Conservation (phyloP, 164 flowering plant genomes). For the Magnolia kwangsiensis region DNA sequence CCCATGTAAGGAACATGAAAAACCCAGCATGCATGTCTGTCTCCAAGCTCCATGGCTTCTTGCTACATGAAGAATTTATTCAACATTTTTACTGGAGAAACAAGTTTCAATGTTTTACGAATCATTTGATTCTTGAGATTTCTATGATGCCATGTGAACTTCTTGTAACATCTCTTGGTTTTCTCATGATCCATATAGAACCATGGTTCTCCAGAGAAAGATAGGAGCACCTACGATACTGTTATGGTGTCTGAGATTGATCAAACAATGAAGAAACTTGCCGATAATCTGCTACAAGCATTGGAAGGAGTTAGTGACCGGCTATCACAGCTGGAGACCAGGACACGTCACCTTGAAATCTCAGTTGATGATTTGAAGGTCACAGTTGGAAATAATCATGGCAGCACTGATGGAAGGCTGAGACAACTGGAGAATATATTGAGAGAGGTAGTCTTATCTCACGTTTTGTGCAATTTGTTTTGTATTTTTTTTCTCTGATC, state of each 20-base stretch:
- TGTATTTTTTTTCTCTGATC: too few species aligned
- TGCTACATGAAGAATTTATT: too few species aligned
- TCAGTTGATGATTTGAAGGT: constrained; percentile 83
- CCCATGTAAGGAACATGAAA: too few species aligned
- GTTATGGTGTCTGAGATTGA: constrained; percentile 65
- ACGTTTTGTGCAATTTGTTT: background rate
- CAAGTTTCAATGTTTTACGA: too few species aligned
- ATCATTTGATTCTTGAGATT: too few species aligned
- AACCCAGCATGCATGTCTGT: too few species aligned
- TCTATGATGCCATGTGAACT: too few species aligned
- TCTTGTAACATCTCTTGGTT: too few species aligned
- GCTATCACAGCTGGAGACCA: constrained; percentile 70
- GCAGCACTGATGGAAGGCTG: constrained; percentile 78
- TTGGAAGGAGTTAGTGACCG: constrained; percentile 78
- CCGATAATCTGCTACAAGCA: constrained; percentile 63
- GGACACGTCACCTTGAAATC: constrained; percentile 65
- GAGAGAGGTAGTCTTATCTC: constrained; percentile 54
- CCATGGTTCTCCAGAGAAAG: constrained; percentile 54
- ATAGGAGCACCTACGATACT: constrained; percentile 28
- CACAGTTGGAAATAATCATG: constrained; percentile 66
- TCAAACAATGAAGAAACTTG: constrained; percentile 69
- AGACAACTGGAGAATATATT: constrained; percentile 79
- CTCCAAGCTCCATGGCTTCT: too few species aligned
- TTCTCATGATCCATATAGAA: constrained; percentile 29
- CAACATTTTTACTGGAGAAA: too few species aligned